These are phyloP conservation scores for Fusarium acutatum DNA, from an alignment of 2,329 filamentous ascomycete genomes.

Conservation along the genomic window DNA sequence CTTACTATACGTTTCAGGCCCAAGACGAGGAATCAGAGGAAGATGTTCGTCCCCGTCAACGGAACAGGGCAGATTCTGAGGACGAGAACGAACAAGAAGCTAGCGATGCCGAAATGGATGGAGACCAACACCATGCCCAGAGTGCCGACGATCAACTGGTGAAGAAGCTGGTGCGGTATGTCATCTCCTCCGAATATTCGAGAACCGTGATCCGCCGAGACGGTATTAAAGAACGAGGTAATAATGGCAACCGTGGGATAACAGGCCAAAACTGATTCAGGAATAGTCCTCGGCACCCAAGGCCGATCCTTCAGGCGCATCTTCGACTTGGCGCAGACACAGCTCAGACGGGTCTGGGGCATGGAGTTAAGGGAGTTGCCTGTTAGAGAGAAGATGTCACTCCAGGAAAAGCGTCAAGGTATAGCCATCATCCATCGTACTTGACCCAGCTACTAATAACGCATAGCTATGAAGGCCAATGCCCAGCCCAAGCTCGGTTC, in stretches of 20 bases:
- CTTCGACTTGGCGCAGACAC: constrained; percentile 78
- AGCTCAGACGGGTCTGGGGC: constrained; percentile 79
- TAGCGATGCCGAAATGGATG: constrained; percentile 50
- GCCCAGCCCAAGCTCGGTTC: constrained; percentile 64
- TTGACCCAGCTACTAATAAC: not conserved
- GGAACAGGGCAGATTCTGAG: constrained; percentile 42
- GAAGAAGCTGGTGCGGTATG: constrained; percentile 75
- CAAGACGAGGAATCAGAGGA: constrained; percentile 47
- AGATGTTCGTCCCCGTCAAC: constrained; percentile 45
- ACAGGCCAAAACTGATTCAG: constrained; percentile 4
- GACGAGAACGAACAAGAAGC: constrained; percentile 45
- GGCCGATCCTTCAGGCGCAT: constrained; percentile 77
- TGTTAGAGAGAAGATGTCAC: constrained; percentile 78
- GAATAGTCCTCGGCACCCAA: constrained; percentile 74
- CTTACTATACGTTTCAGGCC: constrained; percentile 5
- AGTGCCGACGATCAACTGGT: constrained; percentile 61
- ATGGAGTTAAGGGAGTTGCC: constrained; percentile 92
- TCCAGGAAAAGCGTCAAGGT: constrained; percentile 81
- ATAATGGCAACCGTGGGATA: not conserved
- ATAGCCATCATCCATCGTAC: constrained; percentile 25
- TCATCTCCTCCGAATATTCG: constrained; percentile 71
- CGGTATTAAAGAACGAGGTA: constrained; percentile 71
- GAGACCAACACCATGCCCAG: constrained; percentile 43
- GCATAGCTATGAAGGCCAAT: constrained; percentile 54
- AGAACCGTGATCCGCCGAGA: constrained; percentile 67